Evolutionary conservation across 148 eudicot genomes (phyloP).

Genomic region (Rhododendron ferrugineum): DNA sequence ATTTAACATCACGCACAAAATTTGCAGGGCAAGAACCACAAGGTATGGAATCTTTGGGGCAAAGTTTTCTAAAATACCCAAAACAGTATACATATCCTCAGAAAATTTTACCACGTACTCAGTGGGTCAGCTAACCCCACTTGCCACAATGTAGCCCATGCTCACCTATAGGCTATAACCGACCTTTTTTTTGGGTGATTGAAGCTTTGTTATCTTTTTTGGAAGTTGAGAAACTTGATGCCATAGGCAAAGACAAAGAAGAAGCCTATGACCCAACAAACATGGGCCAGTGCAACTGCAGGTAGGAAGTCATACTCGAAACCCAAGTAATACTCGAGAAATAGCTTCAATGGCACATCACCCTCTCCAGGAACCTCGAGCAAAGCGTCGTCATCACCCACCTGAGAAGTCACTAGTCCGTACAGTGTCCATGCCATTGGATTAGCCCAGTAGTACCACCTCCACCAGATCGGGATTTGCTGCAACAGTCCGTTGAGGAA

Average conservation of each 20-base stretch:
- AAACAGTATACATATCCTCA: no score
- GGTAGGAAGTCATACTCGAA: conserved; percentile 28
- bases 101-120: no score
- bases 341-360: conserved; percentile 13
- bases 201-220: conserved; percentile 23
- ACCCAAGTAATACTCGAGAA: conserved; percentile 17
- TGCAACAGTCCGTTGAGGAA: conserved; percentile 2
- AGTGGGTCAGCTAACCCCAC: no score
- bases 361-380: conserved; percentile 18
- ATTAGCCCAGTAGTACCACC: conserved; percentile 51
- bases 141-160: no score
- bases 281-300: conserved; percentile 25
- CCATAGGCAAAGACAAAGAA: conserved; percentile 31
- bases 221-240: conserved; percentile 39
- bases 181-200: not conserved
- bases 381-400: conserved; percentile 16
- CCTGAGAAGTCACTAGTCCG: conserved; percentile 40
- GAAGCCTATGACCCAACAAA: conserved; percentile 33
- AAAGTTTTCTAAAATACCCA: no score
- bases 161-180: not conserved
- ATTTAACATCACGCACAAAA: no score
- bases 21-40: no score
- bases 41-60: no score
- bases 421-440: conserved; percentile 48
- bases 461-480: conserved; percentile 54